phyloP scores from a whole-genome alignment of 352 stramenopile species.

The Pythium periplocum region DNA sequence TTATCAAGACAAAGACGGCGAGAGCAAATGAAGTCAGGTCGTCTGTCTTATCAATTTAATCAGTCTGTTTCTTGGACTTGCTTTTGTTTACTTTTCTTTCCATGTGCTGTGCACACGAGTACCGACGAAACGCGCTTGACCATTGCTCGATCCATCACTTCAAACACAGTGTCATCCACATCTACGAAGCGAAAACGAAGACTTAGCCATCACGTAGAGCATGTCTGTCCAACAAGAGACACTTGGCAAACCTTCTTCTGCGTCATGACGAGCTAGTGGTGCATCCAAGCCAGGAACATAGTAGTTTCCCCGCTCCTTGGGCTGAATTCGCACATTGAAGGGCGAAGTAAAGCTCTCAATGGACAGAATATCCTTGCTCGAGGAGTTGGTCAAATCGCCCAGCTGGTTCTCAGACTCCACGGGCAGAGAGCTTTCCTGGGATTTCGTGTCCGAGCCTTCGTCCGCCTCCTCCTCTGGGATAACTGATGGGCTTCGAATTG shows the following conservation, averaged over 20 bases:
- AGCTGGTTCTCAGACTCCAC: too few relatives aligned
- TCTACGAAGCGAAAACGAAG: slow-evolving; percentile 20
- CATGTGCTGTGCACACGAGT: slow-evolving; percentile 46
- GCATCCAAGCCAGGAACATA: slow-evolving; percentile 43
- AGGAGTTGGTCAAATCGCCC: too few relatives aligned
- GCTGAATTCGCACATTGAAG: slow-evolving; percentile 66
- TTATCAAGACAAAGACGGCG: slow-evolving; percentile 21
- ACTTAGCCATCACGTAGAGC: neutral
- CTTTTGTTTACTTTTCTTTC: slow-evolving; percentile 40
- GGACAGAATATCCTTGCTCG: slow-evolving; percentile 15
- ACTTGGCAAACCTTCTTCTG: slow-evolving; percentile 20
- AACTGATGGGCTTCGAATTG: too few relatives aligned
- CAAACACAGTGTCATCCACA: slow-evolving; percentile 46
- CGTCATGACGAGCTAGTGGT: slow-evolving; percentile 14
- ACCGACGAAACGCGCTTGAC: slow-evolving; percentile 78
- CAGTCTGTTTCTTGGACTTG: too few relatives aligned
- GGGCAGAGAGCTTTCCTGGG: neutral
- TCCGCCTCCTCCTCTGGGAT: slow-evolving; percentile 12
- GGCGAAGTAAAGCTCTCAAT: slow-evolving; percentile 64
- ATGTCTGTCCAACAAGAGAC: too few relatives aligned
- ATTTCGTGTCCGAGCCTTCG: neutral
- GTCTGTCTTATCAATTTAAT: too few relatives aligned
- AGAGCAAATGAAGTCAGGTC: too few relatives aligned
- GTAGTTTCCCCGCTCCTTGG: slow-evolving; percentile 52
- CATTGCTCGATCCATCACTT: slow-evolving; percentile 75